Evolutionary conservation across 2,329 filamentous ascomycete species (phyloP).

Genomic region (Graphilbum sp.): DNA sequence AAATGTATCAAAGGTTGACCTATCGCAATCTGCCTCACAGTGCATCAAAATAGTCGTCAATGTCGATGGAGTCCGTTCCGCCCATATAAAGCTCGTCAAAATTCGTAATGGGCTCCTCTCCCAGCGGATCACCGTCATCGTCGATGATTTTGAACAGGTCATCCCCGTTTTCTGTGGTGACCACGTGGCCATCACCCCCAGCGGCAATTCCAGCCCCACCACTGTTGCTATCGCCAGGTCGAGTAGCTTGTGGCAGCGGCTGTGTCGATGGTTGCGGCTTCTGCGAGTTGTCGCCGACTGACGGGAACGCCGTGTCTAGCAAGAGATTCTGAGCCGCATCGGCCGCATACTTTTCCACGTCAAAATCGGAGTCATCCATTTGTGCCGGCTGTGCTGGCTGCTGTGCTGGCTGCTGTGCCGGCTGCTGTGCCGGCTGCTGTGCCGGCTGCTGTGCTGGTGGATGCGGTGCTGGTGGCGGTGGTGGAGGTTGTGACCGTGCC

Average conservation of each 20-base stretch:
- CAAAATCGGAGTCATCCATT: slow-evolving; percentile 23
- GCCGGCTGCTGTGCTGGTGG: background rate
- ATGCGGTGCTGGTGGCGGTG: background rate
- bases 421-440: background rate
- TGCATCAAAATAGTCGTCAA: slow-evolving; percentile 9
- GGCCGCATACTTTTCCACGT: slow-evolving; percentile 25
- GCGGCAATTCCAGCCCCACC: too few species aligned
- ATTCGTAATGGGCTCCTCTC: slow-evolving; percentile 20
- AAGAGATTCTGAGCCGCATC: slow-evolving; percentile 14
- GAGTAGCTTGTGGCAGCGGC: background rate
- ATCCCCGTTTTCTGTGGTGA: slow-evolving; percentile 18
- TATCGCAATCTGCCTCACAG: background rate
- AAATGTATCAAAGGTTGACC: too few species aligned
- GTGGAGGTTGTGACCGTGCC: background rate
- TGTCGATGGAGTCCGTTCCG: slow-evolving; percentile 23
- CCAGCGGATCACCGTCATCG: slow-evolving; percentile 20
- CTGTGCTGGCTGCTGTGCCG: background rate
- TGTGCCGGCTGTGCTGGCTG: background rate
- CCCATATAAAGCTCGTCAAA: slow-evolving; percentile 36
- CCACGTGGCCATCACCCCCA: slow-evolving; percentile 11
- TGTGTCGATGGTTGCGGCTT: background rate
- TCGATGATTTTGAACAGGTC: slow-evolving; percentile 30
- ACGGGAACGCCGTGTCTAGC: slow-evolving; percentile 6
- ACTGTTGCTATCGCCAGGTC: too few species aligned
- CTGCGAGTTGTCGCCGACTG: background rate